Base-by-base conservation (phyloP, 768 basidiomycete genomes). In the Phlebiopsis gigantea region DNA sequence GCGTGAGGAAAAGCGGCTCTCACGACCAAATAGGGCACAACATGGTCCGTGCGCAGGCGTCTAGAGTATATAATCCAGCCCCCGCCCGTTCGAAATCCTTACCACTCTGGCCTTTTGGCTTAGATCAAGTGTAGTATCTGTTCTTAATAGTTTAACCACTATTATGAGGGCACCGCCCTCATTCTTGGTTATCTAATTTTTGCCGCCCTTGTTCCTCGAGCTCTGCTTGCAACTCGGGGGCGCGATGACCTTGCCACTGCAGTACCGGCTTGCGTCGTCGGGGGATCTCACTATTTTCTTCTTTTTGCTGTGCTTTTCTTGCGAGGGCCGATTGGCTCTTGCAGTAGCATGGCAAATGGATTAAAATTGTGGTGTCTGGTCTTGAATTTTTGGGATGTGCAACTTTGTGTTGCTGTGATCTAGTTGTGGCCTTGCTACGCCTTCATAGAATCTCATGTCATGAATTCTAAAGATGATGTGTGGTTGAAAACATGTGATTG, bases 51-150 rank as follows among this genome's bases (percentile, higher is more conserved):
- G 57, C 57, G 57, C 57, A 50, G 46, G 17, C 25, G 25, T 17
- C 31, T 17, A 29, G 26, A 17, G 34, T 39, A 39, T 39, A 39
- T 39, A 39, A 39, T 10, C 12, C 12, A 2, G 34, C 8, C 4
- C 34, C 4, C 50, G 30, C n/a, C 34, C 17, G 46, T 25, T 34
- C 9, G 7, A 3, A 31, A 58, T 46, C 67, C 65, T 70, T 65
- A 75, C 75, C 75, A 75, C 75, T 76, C 75, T 75, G 79, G 80
- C 80, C 79, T 80, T 78, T 80, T 82, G 81, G 82, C 81, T 83
- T 82, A 82, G 82, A 83, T 83, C 82, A 83, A 83, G 82, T 83
- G 82, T 83, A 83, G 82, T 83, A 83, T 83, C 82, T 83, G 81
- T 83, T 82, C 79, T 82, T 80, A 75, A 77, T 75, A 82, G 78